Evolutionary conservation across 2,329 filamentous ascomycete genomes (phyloP), one percentile per base, ranked within the genome.

Genomic region (Endoconidiophora laricicola): DNA sequence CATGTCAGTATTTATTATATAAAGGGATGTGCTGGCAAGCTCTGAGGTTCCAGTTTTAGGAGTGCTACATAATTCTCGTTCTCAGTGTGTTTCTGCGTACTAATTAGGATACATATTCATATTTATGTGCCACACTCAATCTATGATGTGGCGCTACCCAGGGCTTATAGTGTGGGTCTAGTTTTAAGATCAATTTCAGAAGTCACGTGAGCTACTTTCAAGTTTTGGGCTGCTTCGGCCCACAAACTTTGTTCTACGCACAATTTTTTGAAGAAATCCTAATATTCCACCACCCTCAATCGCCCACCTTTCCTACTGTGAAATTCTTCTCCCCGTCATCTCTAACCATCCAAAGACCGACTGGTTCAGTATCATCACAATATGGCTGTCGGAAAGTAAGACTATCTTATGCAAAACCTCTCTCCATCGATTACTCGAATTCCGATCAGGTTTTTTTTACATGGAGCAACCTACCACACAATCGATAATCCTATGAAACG

Each of bases 381-480:
- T 64, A 75, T 75, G 72, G 72, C 72, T 66, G 72, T 75, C 69
- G 72, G 72, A 71, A 75, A 75, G 72, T 75, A 67, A 66, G 71
- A 58, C 59, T 56, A 23, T 6, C 26, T 33, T 33, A 33, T 33
- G 26, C 26, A 10, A 33, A 33, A 41, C 44, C 39, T 33, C 44
- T 26, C 39, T 7, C 23, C 4, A 12, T 45, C 41, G 26, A 46
- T 44, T 49, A 22, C 48, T 44, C 40, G 29, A 45, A 23, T 36
- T 41, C 12, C 7, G 10, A 7, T 23, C 18, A 14, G 40, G 10
- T n/a, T 7, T 18, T 48, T 6, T 6, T 12, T 44, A 22, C 9
- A 29, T 9, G 23, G 43, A 45, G 38, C 38, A 40, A 16, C 10
- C 18, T 18, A 20, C 9, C 18, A 9, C 23, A 22, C 12, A 20